These are phyloP conservation scores for Paxillus involutus DNA, from an alignment of 768 basidiomycete genomes.

Conservation along the genomic window DNA sequence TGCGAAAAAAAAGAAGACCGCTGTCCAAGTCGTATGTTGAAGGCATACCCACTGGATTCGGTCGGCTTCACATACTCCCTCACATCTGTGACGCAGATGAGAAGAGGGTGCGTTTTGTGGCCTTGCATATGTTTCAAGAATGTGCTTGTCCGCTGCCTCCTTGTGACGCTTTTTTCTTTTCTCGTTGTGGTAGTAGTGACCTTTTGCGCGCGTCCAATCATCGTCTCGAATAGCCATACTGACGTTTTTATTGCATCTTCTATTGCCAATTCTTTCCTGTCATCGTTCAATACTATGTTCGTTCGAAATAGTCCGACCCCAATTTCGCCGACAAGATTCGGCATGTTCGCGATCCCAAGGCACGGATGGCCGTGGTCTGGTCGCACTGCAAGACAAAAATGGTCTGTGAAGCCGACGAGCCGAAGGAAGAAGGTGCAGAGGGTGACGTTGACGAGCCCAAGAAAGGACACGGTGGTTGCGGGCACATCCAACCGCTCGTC, in stretches of 20 bases:
- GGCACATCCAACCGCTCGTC: conserved; percentile 84
- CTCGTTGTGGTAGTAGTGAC: conserved; percentile 26
- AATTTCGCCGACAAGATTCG: conserved; percentile 85
- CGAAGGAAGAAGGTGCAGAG: conserved; percentile 81
- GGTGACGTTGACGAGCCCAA: conserved; percentile 66
- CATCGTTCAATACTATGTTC: conserved; percentile 23
- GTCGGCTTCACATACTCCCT: conserved; percentile 36
- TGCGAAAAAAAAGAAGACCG: conserved; percentile 55
- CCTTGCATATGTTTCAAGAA: conserved; percentile 61
- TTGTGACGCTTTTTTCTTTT: conserved; percentile 46
- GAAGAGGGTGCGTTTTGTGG: conserved; percentile 43
- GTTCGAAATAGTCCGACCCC: conserved; percentile 67
- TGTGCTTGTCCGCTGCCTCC: conserved; percentile 54
- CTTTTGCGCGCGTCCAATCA: conserved; percentile 26
- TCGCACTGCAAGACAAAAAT: conserved; percentile 84
- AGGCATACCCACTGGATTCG: conserved; percentile 19
- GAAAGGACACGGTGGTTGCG: conserved; percentile 97
- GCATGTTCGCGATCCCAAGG: conserved; percentile 83
- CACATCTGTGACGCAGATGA: conserved; percentile 70
- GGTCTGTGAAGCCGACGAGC: conserved; percentile 85
- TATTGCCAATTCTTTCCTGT: conserved; percentile 27
- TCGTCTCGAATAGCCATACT: conserved; percentile 47
- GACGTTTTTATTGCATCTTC: conserved; percentile 66
- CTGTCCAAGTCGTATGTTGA: conserved; percentile 20
- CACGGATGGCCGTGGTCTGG: conserved; percentile 87